These are phyloP conservation scores for Boletus vinaceobasis DNA, from an alignment of 768 basidiomycete species.

Conservation along the genomic window DNA sequence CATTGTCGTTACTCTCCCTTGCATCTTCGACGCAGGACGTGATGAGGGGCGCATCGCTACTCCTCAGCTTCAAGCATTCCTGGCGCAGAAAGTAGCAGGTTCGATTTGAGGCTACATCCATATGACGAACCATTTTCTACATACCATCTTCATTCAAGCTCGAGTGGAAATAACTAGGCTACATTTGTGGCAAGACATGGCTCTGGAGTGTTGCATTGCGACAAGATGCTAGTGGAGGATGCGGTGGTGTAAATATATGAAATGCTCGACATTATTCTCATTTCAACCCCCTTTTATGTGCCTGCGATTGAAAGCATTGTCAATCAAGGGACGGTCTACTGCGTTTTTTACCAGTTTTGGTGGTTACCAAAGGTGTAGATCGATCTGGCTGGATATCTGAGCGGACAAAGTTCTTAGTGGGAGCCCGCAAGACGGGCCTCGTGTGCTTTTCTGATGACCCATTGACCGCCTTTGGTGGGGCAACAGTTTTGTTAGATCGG, in stretches of 20 bases:
- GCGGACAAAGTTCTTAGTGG: constrained; percentile 20
- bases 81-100: constrained; percentile 22
- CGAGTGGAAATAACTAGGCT: constrained; percentile 23
- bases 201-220: constrained; percentile 23
- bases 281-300: constrained; percentile 15
- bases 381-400: constrained; percentile 16
- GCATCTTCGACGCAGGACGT: constrained; percentile 24
- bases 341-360: constrained; percentile 32
- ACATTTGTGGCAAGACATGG: constrained; percentile 24
- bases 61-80: constrained; percentile 30
- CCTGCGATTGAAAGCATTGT: constrained; percentile 15
- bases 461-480: constrained; percentile 14
- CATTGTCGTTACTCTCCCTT: constrained; percentile 30
- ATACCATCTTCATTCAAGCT: constrained; percentile 22
- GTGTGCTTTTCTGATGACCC: constrained; percentile 12
- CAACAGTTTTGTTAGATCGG: constrained; percentile 8
- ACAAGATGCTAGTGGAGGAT: constrained; percentile 24
- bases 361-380: constrained; percentile 10
- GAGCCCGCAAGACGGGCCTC: constrained; percentile 9
- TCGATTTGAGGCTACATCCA: constrained; percentile 19
- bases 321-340: constrained; percentile 30
- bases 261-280: constrained; percentile 25
- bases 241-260: constrained; percentile 29
- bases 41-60: constrained; percentile 26
- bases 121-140: constrained; percentile 17